phyloP scores from a whole-genome alignment of 352 stramenopile genomes.

The Halophytophthora polymorphica region DNA sequence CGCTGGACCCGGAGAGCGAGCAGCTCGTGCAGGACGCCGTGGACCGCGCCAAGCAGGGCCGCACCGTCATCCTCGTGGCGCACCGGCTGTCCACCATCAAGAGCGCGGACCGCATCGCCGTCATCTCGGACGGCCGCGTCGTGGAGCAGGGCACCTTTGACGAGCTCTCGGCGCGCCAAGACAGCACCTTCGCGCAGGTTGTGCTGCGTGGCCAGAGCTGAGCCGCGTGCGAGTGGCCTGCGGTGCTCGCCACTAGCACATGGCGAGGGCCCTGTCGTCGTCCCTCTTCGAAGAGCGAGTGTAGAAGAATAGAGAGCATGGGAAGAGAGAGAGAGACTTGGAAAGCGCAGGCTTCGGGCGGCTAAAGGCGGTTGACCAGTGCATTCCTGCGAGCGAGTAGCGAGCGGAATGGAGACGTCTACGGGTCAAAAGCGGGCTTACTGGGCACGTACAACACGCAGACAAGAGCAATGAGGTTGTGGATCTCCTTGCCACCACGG shows the following conservation, averaged over 20 bases:
- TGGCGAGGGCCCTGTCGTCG: neutral
- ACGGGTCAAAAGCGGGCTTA: too few relatives aligned
- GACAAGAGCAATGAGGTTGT: conserved; percentile 1
- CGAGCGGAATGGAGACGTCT: too few relatives aligned
- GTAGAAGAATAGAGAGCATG: neutral
- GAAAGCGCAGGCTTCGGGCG: neutral
- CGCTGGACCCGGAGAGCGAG: conserved; percentile 76
- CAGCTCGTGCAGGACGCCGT: conserved; percentile 77
- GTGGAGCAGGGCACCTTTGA: conserved; percentile 82
- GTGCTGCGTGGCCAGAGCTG: conserved; percentile 64
- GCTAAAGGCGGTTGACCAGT: too few relatives aligned
- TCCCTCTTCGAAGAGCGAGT: neutral
- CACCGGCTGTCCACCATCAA: conserved; percentile 95
- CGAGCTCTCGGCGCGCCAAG: conserved; percentile 49
- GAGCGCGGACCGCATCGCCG: conserved; percentile 89
- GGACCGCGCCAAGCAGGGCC: conserved; percentile 68
- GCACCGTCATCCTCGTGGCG: conserved; percentile 97
- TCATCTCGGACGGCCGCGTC: conserved; percentile 85
- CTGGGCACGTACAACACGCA: neutral
- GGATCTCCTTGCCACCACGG: neutral
- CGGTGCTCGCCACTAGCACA: neutral
- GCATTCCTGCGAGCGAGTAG: too few relatives aligned
- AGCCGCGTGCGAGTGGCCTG: too few relatives aligned
- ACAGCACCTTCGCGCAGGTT: conserved; percentile 77
- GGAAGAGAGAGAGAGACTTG: neutral